Conservation (phyloP, 2,329 filamentous ascomycete genomes). For the Berkeleyomyces rouxiae region DNA sequence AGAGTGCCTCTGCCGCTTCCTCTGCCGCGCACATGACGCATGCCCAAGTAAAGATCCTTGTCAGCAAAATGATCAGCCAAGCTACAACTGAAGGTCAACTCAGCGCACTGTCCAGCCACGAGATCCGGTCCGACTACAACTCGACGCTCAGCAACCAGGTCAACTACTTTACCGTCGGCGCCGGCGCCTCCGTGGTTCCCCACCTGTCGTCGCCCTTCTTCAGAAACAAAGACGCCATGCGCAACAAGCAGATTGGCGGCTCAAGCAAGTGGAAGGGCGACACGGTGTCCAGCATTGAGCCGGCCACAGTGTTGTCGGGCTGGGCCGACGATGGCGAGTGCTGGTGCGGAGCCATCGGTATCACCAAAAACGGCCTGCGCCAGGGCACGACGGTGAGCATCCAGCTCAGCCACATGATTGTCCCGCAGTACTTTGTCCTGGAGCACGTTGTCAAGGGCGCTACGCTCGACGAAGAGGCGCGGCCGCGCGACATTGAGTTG, state of each 20-base stretch:
- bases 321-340: slow-evolving; percentile 77
- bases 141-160: slow-evolving; percentile 35
- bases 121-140: slow-evolving; percentile 29
- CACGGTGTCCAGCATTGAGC: slow-evolving; percentile 18
- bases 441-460: slow-evolving; percentile 52
- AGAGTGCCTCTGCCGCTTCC: not conserved
- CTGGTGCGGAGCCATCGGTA: slow-evolving; percentile 52
- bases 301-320: slow-evolving; percentile 38
- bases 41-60: slow-evolving; percentile 25
- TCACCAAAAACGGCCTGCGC: slow-evolving; percentile 24
- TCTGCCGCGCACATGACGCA: slow-evolving; percentile 21
- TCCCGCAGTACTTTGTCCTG: slow-evolving; percentile 52
- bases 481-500: slow-evolving; percentile 53
- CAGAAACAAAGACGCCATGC: slow-evolving; percentile 11
- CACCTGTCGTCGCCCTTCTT: slow-evolving; percentile 43
- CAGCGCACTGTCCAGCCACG: slow-evolving; percentile 29
- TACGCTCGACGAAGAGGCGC: slow-evolving; percentile 42
- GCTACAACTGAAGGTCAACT: slow-evolving; percentile 30
- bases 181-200: slow-evolving; percentile 49
- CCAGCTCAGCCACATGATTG: slow-evolving; percentile 37
- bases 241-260: not conserved
- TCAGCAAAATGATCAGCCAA: slow-evolving; percentile 27
- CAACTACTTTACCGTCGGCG: slow-evolving; percentile 55
- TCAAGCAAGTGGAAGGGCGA: not conserved
- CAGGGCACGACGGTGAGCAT: slow-evolving; percentile 50